Conservation (phyloP, 495 filamentous ascomycete genomes). For the Tuber melanosporum region DNA sequence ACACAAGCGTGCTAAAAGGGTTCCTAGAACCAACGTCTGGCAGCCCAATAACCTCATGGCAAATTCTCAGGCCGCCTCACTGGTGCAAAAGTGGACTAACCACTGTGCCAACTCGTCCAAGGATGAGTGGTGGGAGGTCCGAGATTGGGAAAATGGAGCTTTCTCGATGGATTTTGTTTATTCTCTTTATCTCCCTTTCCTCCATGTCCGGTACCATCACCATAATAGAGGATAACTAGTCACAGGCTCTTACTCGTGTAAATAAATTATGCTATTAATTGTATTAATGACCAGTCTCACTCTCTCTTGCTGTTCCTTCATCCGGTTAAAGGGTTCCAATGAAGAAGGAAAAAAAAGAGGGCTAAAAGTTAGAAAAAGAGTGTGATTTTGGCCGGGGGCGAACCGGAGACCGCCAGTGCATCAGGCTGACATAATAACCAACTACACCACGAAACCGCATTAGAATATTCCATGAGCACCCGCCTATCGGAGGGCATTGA, state of each 20-base stretch:
- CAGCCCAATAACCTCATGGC: slow-evolving; percentile 49
- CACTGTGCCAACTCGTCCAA: not conserved
- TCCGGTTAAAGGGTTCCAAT: not conserved
- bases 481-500: too few species aligned
- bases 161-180: not conserved
- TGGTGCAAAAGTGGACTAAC: slow-evolving; percentile 46
- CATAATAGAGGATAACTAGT: not conserved
- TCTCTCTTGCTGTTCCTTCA: not conserved
- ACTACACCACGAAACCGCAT: too few species aligned
- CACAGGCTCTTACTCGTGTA: not conserved
- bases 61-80: not conserved
- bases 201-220: not conserved
- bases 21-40: slow-evolving; percentile 46
- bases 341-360: not conserved
- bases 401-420: too few species aligned
- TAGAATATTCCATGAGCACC: too few species aligned
- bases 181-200: not conserved
- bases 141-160: not conserved
- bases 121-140: not conserved
- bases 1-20: slow-evolving; percentile 63
- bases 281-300: not conserved
- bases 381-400: too few species aligned
- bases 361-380: too few species aligned
- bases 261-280: not conserved
- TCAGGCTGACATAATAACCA: too few species aligned